These are phyloP conservation scores for Botrytis porri DNA, from an alignment of 2,329 filamentous ascomycete genomes.

Conservation along the genomic window DNA sequence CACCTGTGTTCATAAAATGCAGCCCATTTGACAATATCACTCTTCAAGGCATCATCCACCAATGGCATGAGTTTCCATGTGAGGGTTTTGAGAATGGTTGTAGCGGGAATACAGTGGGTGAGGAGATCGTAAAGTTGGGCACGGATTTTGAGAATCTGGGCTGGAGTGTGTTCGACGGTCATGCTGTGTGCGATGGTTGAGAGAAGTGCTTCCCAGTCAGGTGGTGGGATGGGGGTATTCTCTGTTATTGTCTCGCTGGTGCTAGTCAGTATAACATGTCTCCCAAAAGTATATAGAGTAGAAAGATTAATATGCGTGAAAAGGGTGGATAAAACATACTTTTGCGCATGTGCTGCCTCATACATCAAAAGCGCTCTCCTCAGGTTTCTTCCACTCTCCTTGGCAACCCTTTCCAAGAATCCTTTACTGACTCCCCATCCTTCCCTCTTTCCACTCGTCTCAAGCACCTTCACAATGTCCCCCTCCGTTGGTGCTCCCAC, in stretches of 20 bases:
- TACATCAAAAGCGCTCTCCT: conserved; percentile 92
- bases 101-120: conserved; percentile 94
- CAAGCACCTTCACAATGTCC: conserved; percentile 80
- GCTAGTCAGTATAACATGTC: not conserved
- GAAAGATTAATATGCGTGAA: not conserved
- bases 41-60: conserved; percentile 85
- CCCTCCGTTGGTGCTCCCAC: conserved; percentile 84
- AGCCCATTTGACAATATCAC: conserved; percentile 91
- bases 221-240: conserved; percentile 83
- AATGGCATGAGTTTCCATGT: conserved; percentile 88
- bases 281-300: not conserved
- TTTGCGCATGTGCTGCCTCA: conserved; percentile 94
- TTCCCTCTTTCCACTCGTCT: conserved; percentile 69
- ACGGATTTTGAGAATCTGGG: conserved; percentile 80
- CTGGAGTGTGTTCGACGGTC: conserved; percentile 86
- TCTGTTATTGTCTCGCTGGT: conserved; percentile 84
- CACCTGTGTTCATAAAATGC: conserved; percentile 97
- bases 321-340: conserved; percentile 56
- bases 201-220: conserved; percentile 95
- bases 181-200: conserved; percentile 89
- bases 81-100: conserved; percentile 88
- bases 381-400: conserved; percentile 86
- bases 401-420: conserved; percentile 80
- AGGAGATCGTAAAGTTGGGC: conserved; percentile 95
- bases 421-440: conserved; percentile 74